Conservation (phyloP, 2,329 filamentous ascomycete species). For the Xylaria arbuscula region DNA sequence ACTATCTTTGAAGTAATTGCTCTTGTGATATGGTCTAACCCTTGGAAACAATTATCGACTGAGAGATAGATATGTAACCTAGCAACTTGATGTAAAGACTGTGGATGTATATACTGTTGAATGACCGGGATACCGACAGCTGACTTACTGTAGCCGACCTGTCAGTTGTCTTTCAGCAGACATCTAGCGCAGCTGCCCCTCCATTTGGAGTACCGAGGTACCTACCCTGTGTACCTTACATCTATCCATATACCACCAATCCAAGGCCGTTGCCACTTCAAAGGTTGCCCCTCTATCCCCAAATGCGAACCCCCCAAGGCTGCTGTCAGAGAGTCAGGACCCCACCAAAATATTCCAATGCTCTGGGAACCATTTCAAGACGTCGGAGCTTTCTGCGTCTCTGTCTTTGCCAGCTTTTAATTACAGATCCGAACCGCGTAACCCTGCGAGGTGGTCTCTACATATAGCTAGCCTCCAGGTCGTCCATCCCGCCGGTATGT, state of each 20-base stretch:
- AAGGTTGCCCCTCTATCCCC: slow-evolving; percentile 23
- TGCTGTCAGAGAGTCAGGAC: slow-evolving; percentile 21
- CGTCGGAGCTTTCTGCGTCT: slow-evolving; percentile 18
- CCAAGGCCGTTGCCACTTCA: too few species aligned
- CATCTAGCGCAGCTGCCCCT: slow-evolving; percentile 13
- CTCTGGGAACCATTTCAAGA: slow-evolving; percentile 21
- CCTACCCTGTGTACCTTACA: not conserved
- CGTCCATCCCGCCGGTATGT: not conserved
- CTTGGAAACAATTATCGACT: not conserved
- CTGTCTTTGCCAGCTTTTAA: slow-evolving; percentile 1
- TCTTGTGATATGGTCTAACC: too few species aligned
- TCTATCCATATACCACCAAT: too few species aligned
- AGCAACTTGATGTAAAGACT: not conserved
- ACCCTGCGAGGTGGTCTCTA: not conserved
- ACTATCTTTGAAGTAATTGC: not conserved
- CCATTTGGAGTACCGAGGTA: slow-evolving; percentile 7
- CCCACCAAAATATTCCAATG: slow-evolving; percentile 36
- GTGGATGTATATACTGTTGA: not conserved
- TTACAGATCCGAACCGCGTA: not conserved
- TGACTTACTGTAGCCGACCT: not conserved
- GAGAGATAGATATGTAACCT: not conserved
- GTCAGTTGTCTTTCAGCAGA: not conserved
- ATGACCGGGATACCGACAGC: not conserved
- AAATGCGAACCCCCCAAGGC: slow-evolving; percentile 2
- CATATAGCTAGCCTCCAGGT: not conserved